Evolutionary conservation across 1,284 basidiomycete species (phyloP).

Genomic region (Erythrobasidium hasegawianum): DNA sequence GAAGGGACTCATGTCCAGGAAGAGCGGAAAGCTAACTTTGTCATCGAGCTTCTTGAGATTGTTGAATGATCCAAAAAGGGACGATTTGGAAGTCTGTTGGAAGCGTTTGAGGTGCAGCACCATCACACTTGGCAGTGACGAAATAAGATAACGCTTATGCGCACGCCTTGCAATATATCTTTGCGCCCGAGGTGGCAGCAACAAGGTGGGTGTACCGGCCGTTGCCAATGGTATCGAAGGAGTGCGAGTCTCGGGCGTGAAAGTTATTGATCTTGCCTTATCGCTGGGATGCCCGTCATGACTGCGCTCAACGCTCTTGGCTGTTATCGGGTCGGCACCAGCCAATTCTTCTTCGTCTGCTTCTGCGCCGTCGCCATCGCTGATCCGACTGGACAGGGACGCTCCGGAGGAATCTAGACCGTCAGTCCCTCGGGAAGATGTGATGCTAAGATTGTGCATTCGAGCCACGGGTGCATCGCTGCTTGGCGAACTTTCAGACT

Average conservation of each 20-base stretch:
- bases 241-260: no score
- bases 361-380: slow-evolving; percentile 36
- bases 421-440: not conserved
- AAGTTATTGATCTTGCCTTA: no score
- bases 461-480: not conserved
- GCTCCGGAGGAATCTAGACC: not conserved
- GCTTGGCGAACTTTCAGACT: no score
- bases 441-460: not conserved
- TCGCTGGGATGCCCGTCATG: no score
- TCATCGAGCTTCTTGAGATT: slow-evolving; percentile 80
- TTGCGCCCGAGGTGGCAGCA: slow-evolving; percentile 36
- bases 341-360: slow-evolving; percentile 44
- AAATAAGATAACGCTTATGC: slow-evolving; percentile 89
- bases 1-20: slow-evolving; percentile 77
- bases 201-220: no score
- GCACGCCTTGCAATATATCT: slow-evolving; percentile 68
- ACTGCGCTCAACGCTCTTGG: no score
- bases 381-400: not conserved
- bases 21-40: slow-evolving; percentile 79
- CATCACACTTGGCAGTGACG: slow-evolving; percentile 71
- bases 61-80: slow-evolving; percentile 55
- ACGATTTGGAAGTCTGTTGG: slow-evolving; percentile 61
- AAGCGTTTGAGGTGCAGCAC: slow-evolving; percentile 92
- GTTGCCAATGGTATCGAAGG: no score
- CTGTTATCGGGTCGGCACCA: no score